phyloP scores from a whole-genome alignment of 1,139 yeast genomes.

The Blastobotrys proliferans region DNA sequence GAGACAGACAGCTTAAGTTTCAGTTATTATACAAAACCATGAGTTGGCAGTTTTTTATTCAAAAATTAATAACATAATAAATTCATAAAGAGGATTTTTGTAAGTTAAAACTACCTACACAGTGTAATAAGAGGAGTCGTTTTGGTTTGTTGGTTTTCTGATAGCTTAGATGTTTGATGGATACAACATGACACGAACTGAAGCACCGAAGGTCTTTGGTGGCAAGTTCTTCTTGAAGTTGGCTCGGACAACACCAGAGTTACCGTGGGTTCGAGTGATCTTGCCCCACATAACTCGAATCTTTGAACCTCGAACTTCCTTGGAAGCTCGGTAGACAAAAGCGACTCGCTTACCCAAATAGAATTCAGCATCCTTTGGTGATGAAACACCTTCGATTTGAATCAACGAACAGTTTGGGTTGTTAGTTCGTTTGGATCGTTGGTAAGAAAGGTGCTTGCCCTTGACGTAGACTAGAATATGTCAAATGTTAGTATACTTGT shows the following conservation, averaged over 20 bases:
- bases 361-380: constrained; percentile 93
- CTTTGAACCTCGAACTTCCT: constrained; percentile 98
- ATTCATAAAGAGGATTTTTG: no score
- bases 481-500: background rate
- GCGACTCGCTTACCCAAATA: constrained; percentile 99
- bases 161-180: constrained; percentile 92
- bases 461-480: constrained; percentile 82
- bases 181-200: constrained; percentile 99
- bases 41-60: no score
- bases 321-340: constrained; percentile 97
- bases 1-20: no score
- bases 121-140: no score
- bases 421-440: constrained; percentile 97
- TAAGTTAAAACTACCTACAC: no score
- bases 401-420: constrained; percentile 97
- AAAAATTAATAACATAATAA: no score
- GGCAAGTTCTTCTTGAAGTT: constrained; percentile 99
- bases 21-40: no score
- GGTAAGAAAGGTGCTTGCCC: constrained; percentile 99
- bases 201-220: constrained; percentile 99
- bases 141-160: background rate
- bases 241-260: constrained; percentile 98
- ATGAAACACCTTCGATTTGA: constrained; percentile 89
- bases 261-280: constrained; percentile 96
- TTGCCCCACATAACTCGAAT: constrained; percentile 99